Evolutionary conservation across 768 basidiomycete genomes (phyloP), one percentile per base, ranked within the genome.

Genomic region (Cystofilobasidium bisporidii): DNA sequence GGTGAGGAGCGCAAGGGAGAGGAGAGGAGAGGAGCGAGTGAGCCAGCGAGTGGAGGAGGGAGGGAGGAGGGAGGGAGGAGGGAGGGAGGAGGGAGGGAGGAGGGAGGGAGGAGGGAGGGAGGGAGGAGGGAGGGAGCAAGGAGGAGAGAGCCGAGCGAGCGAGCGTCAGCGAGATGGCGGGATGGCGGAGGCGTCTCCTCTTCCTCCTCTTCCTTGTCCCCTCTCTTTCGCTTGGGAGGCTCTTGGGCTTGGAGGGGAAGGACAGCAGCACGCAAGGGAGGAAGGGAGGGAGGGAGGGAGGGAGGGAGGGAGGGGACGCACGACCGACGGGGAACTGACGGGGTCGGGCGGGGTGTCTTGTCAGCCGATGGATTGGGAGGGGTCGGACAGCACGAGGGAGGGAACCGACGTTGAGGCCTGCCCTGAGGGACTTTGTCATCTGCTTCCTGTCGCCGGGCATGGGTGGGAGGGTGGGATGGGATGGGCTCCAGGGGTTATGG

Each of bases 21-120:
- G 43, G 92, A 91, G 78, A 96, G 96, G 91, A 92, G 72, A 15
- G 53, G 0, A 61, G 2, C 50, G 24, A 47, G 0, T 18, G 66
- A n/a, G 64, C 47, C 24, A 64, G 18, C 40, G 40, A 17, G 10
- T 41, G 3, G 22, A 6, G 12, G 33, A 58, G 55, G 38, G 24
- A 28, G 47, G 38, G 55, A 63, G 55, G 61, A 40, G 24, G 33
- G n/a, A n/a, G n/a, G n/a, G n/a, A n/a, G n/a, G n/a, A n/a, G n/a
- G n/a, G n/a, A n/a, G n/a, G n/a, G n/a, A n/a, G n/a, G n/a, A n/a
- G n/a, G n/a, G n/a, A n/a, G n/a, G n/a, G n/a, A n/a, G n/a, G n/a
- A n/a, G n/a, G n/a, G n/a, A n/a, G n/a, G n/a, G n/a, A n/a, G n/a
- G n/a, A n/a, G n/a, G n/a, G n/a, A n/a, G n/a, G n/a, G n/a, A n/a